These are phyloP conservation scores for Salicornia ramosissima DNA, from an alignment of 148 eudicot species.

Conservation along the genomic window DNA sequence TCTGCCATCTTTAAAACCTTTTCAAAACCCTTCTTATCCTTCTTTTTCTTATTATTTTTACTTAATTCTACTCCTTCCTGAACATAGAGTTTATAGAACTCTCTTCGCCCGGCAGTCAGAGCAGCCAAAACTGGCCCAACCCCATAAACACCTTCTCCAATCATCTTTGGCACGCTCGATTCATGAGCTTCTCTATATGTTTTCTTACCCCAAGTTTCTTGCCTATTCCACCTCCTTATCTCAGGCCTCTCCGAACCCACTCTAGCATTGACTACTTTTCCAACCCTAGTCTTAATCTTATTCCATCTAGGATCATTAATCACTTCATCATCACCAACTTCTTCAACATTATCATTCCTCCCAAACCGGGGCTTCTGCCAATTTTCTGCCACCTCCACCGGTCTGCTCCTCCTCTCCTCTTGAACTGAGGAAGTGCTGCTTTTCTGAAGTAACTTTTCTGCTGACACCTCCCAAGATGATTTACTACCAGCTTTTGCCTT, in stretches of 20 bases:
- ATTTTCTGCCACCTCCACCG: slow-evolving; percentile 25
- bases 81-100: slow-evolving; percentile 66
- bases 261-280: slow-evolving; percentile 36
- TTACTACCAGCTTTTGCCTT: slow-evolving; percentile 27
- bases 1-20: slow-evolving; percentile 71
- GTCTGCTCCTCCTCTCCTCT: slow-evolving; percentile 22
- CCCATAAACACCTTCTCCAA: slow-evolving; percentile 87
- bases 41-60: slow-evolving; percentile 67
- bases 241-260: slow-evolving; percentile 44
- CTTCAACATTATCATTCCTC: slow-evolving; percentile 33
- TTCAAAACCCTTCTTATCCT: slow-evolving; percentile 95
- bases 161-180: slow-evolving; percentile 73
- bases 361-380: slow-evolving; percentile 22
- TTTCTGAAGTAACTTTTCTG: slow-evolving; percentile 51
- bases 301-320: slow-evolving; percentile 69
- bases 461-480: slow-evolving; percentile 88
- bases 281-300: slow-evolving; percentile 51
- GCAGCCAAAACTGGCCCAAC: slow-evolving; percentile 98
- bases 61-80: slow-evolving; percentile 87
- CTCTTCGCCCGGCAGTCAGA: slow-evolving; percentile 73
- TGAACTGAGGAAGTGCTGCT: slow-evolving; percentile 27
- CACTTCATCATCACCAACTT: slow-evolving; percentile 41
- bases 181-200: slow-evolving; percentile 78
- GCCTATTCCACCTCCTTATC: slow-evolving; percentile 46
- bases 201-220: slow-evolving; percentile 76